Conservation (phyloP, 768 basidiomycete species). For the Cyclocybe aegerita region DNA sequence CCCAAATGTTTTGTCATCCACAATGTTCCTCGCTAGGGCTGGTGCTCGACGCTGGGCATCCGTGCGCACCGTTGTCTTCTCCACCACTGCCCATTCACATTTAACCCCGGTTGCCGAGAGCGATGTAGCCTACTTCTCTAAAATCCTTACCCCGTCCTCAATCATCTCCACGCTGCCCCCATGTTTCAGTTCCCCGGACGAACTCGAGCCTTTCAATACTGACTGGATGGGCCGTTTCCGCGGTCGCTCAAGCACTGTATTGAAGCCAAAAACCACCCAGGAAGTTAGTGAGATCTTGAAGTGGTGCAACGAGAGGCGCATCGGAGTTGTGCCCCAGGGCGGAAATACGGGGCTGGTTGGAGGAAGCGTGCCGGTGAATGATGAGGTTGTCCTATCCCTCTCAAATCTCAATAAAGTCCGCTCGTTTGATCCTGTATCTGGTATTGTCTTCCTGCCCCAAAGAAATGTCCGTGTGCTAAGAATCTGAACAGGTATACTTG, state of each 20-base stretch:
- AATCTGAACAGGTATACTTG: slow-evolving; percentile 66
- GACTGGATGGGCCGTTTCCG: slow-evolving; percentile 98
- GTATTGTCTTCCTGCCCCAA: slow-evolving; percentile 27
- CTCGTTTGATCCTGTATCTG: slow-evolving; percentile 82
- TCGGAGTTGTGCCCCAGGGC: slow-evolving; percentile 95
- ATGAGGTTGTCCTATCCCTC: slow-evolving; percentile 86
- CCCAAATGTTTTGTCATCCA: not conserved
- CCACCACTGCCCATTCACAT: slow-evolving; percentile 21
- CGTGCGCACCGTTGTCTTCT: slow-evolving; percentile 19
- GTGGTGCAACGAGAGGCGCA: slow-evolving; percentile 77
- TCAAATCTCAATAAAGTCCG: slow-evolving; percentile 81
- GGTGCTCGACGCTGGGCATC: slow-evolving; percentile 15
- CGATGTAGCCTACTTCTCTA: slow-evolving; percentile 69
- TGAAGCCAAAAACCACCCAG: slow-evolving; percentile 84
- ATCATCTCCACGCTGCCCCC: slow-evolving; percentile 70
- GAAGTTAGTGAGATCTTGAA: slow-evolving; percentile 88
- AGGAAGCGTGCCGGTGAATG: slow-evolving; percentile 84
- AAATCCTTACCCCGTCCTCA: slow-evolving; percentile 58
- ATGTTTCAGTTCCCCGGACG: slow-evolving; percentile 44
- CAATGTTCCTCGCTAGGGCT: slow-evolving; percentile 21
- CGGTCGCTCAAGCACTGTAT: slow-evolving; percentile 80
- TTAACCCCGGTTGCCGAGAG: slow-evolving; percentile 51
- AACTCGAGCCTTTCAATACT: slow-evolving; percentile 77
- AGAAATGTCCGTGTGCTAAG: slow-evolving; percentile 6
- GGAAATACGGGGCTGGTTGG: slow-evolving; percentile 99